Conservation (phyloP, 148 eudicot genomes). For the Chenopodium suecicum region DNA sequence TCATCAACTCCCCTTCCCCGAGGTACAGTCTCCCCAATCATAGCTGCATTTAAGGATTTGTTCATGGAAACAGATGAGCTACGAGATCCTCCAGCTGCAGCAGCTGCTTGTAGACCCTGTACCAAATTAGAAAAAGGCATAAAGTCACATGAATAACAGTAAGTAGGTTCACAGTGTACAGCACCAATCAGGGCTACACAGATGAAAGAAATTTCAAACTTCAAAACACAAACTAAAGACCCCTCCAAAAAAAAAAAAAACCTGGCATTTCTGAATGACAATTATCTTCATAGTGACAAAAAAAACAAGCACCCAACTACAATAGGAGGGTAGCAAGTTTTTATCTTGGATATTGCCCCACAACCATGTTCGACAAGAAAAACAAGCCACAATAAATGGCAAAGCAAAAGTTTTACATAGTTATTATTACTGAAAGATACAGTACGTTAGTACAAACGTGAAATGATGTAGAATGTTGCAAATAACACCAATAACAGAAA, state of each 20-base stretch:
- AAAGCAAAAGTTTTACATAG: not conserved
- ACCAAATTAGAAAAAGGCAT: constrained; percentile 17
- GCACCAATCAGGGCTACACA: no score
- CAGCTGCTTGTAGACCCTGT: constrained; percentile 70
- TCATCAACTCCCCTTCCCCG: constrained; percentile 83
- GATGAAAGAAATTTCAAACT: not conserved
- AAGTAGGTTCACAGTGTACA: not conserved
- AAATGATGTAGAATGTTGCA: not conserved
- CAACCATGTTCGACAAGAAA: not conserved
- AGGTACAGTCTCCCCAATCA: constrained; percentile 46
- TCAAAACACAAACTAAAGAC: no score
- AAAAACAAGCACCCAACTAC: not conserved
- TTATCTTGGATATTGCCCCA: no score
- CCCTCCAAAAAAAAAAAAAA: no score
- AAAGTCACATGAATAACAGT: not conserved
- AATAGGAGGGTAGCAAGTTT: no score
- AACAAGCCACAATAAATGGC: not conserved
- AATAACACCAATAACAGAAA: not conserved
- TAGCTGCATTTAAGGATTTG: constrained; percentile 37
- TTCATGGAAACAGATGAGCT: constrained; percentile 35
- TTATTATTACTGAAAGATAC: not conserved
- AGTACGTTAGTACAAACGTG: not conserved
- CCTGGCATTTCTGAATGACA: not conserved
- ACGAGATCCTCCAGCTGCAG: constrained; percentile 51
- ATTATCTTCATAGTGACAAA: not conserved